phyloP scores from a whole-genome alignment of 1,284 basidiomycete genomes.

The Ganoderma lucidum region DNA sequence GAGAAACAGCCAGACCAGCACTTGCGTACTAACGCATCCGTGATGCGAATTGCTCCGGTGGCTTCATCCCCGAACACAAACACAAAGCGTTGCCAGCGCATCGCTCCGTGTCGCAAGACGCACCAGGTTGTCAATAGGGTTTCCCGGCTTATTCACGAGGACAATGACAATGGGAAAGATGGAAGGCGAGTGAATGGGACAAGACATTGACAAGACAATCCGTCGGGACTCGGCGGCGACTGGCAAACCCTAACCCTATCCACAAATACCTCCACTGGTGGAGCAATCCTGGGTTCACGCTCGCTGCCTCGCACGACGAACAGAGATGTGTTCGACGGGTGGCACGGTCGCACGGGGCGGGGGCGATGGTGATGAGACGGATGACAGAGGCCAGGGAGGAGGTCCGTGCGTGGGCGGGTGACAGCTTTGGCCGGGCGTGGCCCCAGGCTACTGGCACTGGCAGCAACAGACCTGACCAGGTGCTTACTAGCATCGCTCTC shows the following conservation, averaged over 20 bases:
- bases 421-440: slow-evolving; percentile 31
- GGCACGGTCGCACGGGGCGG: slow-evolving; percentile 4
- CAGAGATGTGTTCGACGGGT: slow-evolving; percentile 1
- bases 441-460: not conserved
- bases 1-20: not conserved
- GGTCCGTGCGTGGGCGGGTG: slow-evolving; percentile 36
- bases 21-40: not conserved
- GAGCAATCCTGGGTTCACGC: not conserved
- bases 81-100: not conserved
- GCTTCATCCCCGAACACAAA: not conserved
- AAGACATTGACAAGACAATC: not conserved
- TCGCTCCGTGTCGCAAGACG: not conserved
- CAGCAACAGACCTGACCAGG: slow-evolving; percentile 17
- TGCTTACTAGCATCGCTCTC: slow-evolving; percentile 37
- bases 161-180: slow-evolving; percentile 3
- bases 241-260: slow-evolving; percentile 29
- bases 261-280: not conserved
- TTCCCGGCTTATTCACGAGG: not conserved
- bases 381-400: slow-evolving; percentile 10
- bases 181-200: not conserved
- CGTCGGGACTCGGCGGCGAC: not conserved
- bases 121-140: not conserved
- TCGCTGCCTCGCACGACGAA: slow-evolving; percentile 1
- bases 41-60: slow-evolving; percentile 3
- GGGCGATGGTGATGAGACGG: slow-evolving; percentile 12